Percentiles rank a stretch among this genome's conserved stretches.
These are phyloP conservation scores for Irpex sp. DNA, from an alignment of 1,284 basidiomycete species.

Conservation along the genomic window DNA sequence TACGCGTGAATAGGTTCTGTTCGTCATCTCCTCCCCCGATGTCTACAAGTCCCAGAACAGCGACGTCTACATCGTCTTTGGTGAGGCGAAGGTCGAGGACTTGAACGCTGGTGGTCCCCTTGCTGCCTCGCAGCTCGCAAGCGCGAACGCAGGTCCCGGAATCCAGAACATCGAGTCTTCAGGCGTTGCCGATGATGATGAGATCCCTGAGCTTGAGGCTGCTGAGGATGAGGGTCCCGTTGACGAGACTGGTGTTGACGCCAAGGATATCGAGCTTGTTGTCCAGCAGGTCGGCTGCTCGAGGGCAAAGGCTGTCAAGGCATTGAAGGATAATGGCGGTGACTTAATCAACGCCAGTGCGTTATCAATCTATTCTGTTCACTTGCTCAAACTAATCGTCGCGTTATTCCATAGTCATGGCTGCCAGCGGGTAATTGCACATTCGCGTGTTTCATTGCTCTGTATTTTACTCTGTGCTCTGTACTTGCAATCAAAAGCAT, in stretches of 20 bases:
- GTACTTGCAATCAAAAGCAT: slow-evolving; percentile 2
- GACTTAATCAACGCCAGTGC: slow-evolving; percentile 93
- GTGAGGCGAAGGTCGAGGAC: slow-evolving; percentile 97
- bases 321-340: slow-evolving; percentile 84
- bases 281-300: slow-evolving; percentile 84
- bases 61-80: slow-evolving; percentile 98
- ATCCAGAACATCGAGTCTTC: slow-evolving; percentile 54
- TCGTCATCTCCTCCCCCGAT: slow-evolving; percentile 92
- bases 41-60: slow-evolving; percentile 98
- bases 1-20: slow-evolving; percentile 60
- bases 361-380: slow-evolving; percentile 32
- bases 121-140: slow-evolving; percentile 81
- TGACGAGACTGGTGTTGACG: slow-evolving; percentile 82
- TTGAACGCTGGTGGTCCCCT: slow-evolving; percentile 84
- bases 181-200: slow-evolving; percentile 61
- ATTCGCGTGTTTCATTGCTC: neutral
- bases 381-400: slow-evolving; percentile 9
- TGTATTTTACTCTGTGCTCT: slow-evolving; percentile 3
- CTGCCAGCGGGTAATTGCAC: slow-evolving; percentile 58
- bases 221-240: slow-evolving; percentile 75
- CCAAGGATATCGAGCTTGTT: slow-evolving; percentile 95
- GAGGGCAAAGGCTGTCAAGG: slow-evolving; percentile 85
- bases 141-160: slow-evolving; percentile 44
- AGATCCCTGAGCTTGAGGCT: slow-evolving; percentile 80
- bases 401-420: slow-evolving; percentile 48